Conservation (phyloP, 2,329 filamentous ascomycete species). For the Lomentospora prolificans region DNA sequence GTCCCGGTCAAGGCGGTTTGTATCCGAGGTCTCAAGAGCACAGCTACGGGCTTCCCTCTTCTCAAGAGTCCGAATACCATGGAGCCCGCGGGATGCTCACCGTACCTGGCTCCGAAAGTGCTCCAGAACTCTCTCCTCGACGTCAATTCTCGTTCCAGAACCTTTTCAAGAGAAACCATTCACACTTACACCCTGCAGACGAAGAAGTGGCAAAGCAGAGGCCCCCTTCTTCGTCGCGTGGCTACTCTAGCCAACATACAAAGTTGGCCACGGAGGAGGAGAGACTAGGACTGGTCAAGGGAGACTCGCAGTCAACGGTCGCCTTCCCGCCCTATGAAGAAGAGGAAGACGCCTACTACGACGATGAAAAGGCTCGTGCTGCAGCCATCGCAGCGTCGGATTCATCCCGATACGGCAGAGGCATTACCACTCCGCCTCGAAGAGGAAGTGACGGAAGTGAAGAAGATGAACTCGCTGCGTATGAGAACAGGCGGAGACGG, state of each 20-base stretch:
- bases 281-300: constrained; percentile 69
- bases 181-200: constrained; percentile 35
- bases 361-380: constrained; percentile 17
- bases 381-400: constrained; percentile 11
- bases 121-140: constrained; percentile 40
- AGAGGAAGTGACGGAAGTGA: constrained; percentile 17
- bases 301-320: constrained; percentile 39
- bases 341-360: constrained; percentile 20
- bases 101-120: constrained; percentile 29
- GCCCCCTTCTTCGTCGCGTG: constrained; percentile 17
- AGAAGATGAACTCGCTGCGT: background rate
- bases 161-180: constrained; percentile 47
- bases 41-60: constrained; percentile 27
- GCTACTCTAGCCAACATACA: constrained; percentile 28
- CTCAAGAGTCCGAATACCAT: constrained; percentile 34
- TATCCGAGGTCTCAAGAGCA: constrained; percentile 13
- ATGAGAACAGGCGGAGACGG: background rate
- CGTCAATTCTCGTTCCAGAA: constrained; percentile 91
- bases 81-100: constrained; percentile 38
- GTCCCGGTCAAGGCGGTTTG: constrained; percentile 23
- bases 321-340: constrained; percentile 24
- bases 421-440: constrained; percentile 29
- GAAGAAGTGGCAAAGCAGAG: constrained; percentile 16
- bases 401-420: constrained; percentile 27
- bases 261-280: constrained; percentile 71